Base-by-base conservation (phyloP, 2,329 filamentous ascomycete genomes). In the Simplicillium sp. region DNA sequence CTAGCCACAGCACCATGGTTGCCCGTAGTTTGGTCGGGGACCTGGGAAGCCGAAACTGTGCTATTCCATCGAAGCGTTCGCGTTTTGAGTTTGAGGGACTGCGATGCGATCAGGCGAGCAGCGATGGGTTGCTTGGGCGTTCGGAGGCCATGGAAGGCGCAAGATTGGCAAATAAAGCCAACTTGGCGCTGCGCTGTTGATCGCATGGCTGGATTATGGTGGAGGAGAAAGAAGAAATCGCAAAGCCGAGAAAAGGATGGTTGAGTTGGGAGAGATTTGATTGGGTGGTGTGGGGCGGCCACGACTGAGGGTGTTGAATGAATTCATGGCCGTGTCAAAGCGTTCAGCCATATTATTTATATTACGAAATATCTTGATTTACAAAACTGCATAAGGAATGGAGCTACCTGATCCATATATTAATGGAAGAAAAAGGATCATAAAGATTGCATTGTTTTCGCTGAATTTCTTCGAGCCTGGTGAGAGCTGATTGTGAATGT, bases 91-190 rank as follows among this genome's bases (percentile, higher is more conserved):
- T 47, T 47, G 9, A 42, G 47, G 34, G 45, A 33, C 14, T 41
- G 44, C 29, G 49, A 42, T 14, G 47, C 38, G n/a, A 57, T 35
- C 16, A 49, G 40, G 35, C 56, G 51, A 42, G 49, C 44, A 38
- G 49, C n/a, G 38, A 56, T 49, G 29, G 47, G 40, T 18, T 50
- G 53, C 38, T 43, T 52, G 20, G 20, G 20, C 38, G 48, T 18
- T 13, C 31, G 31, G 31, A 49, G 38, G 16, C 56, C 50, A 37
- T 62, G 48, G 45, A 59, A 58, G 39, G 67, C 51, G 52, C 68
- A 73, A 38, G 62, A 56, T 39, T 66, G 64, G 56, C 70, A 72
- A 40, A 70, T 47, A 42, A 64, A 59, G 48, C 60, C 50, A 28
- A 61, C 48, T 39, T 53, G 51, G 16, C 54, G 54, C 12, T 56